A percentile compares a stretch with the other conserved stretches of the same genome.
Conservation (phyloP, 2,329 filamentous ascomycete genomes). For the Hypoxylon sp. region DNA sequence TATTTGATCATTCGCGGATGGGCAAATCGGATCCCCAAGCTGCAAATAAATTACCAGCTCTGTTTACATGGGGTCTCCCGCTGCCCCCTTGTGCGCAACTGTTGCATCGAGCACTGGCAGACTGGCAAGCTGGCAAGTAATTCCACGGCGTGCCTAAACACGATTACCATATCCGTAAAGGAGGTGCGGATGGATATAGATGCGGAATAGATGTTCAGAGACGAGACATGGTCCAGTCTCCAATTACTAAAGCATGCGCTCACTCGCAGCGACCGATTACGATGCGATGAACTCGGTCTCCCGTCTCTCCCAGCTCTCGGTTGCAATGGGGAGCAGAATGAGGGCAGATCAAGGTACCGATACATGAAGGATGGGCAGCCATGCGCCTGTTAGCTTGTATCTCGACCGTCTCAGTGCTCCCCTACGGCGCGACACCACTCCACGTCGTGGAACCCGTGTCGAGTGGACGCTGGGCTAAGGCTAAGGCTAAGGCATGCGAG, state of each 20-base stretch:
- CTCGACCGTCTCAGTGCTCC: conserved; percentile 11
- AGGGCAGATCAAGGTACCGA: conserved; percentile 43
- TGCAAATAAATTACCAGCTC: conserved; percentile 20
- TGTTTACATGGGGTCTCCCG: conserved; percentile 14
- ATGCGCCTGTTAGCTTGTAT: conserved; percentile 47
- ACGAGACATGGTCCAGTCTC: conserved; percentile 19
- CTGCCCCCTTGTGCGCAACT: conserved; percentile 18
- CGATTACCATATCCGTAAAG: conserved; percentile 10
- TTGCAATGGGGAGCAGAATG: conserved; percentile 18
- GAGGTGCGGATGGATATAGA: background rate
- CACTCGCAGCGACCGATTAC: conserved; percentile 20
- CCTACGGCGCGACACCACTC: conserved; percentile 32
- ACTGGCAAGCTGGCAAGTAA: no score
- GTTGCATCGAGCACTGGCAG: conserved; percentile 22
- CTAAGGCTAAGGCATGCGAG: conserved; percentile 41
- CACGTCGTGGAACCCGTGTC: conserved; percentile 42
- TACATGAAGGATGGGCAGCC: conserved; percentile 50
- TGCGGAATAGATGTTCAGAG: conserved; percentile 3
- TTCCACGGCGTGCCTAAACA: conserved; percentile 23
- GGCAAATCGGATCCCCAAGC: conserved; percentile 12
- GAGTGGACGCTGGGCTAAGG: conserved; percentile 25
- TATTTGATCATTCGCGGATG: conserved; percentile 10
- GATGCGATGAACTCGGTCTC: conserved; percentile 10
- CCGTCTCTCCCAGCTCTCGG: conserved; percentile 2
- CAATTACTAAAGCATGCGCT: conserved; percentile 30